A percentile compares a stretch with the other conserved stretches of the same genome.
phyloP scores from a whole-genome alignment of 495 filamentous ascomycete genomes.

The Trichocladium uniseriatum region DNA sequence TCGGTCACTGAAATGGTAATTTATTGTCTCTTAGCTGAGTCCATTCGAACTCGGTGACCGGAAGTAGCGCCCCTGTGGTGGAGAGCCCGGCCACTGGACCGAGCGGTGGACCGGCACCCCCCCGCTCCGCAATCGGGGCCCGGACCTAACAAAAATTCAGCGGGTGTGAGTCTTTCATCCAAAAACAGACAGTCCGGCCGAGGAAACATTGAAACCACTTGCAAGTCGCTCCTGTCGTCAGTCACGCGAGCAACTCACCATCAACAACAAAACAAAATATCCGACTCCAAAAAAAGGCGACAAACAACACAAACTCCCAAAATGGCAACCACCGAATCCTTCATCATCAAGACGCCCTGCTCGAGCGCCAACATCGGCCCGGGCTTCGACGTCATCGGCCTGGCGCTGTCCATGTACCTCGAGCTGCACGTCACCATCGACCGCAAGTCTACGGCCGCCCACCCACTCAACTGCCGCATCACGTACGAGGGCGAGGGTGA shows the following conservation, averaged over 20 bases:
- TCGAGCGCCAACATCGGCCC: conserved; percentile 94
- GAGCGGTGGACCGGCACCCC: not conserved
- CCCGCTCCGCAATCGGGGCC: conserved; percentile 14
- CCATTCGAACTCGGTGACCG: too few relatives aligned
- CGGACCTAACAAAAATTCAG: conserved; percentile 8
- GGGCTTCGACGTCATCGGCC: conserved; percentile 93
- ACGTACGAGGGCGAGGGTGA: conserved; percentile 80
- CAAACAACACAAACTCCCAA: too few relatives aligned
- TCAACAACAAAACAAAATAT: not conserved
- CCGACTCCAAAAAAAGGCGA: not conserved
- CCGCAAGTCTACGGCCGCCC: conserved; percentile 38
- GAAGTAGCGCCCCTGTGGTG: too few relatives aligned
- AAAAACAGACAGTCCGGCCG: not conserved
- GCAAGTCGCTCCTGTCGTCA: too few relatives aligned
- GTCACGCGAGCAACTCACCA: too few relatives aligned
- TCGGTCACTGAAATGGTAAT: too few relatives aligned
- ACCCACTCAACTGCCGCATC: conserved; percentile 75
- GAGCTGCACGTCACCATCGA: conserved; percentile 71
- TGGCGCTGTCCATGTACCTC: conserved; percentile 84
- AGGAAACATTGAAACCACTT: too few relatives aligned
- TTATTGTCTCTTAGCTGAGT: too few relatives aligned
- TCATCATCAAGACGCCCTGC: conserved; percentile 63
- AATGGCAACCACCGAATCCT: conserved; percentile 36
- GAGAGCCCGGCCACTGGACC: too few relatives aligned
- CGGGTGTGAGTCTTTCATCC: not conserved